Evolutionary conservation across 208 protist genomes (phyloP).

Genomic region (Trypanosoma cruzi): DNA sequence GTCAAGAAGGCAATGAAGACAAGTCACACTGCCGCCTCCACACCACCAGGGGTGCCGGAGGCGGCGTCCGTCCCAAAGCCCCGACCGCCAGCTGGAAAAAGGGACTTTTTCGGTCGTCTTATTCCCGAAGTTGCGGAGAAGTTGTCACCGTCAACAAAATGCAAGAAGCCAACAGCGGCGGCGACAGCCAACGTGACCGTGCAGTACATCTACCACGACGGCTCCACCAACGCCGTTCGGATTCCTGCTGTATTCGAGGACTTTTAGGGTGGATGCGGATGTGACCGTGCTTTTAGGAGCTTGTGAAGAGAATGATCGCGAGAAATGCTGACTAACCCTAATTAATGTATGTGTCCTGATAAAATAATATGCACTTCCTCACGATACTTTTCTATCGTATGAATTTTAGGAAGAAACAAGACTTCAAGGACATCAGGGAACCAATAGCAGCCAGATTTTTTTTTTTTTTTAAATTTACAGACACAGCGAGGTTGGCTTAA

Average conservation of each 20-base stretch:
- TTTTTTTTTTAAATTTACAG: too few species aligned
- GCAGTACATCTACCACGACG: conserved; percentile 78
- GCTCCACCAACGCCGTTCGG: conserved; percentile 82
- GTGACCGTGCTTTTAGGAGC: too few species aligned
- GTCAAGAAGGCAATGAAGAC: neutral
- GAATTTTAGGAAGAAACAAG: too few species aligned
- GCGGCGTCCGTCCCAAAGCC: neutral
- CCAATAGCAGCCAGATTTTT: too few species aligned
- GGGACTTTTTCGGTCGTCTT: conserved; percentile 79
- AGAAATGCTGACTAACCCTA: too few species aligned
- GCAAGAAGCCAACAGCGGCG: neutral
- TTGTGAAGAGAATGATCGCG: too few species aligned
- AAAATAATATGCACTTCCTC: too few species aligned
- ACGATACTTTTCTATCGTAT: too few species aligned
- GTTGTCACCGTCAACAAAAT: conserved; percentile 1
- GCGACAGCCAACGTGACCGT: conserved; percentile 16
- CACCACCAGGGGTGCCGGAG: neutral
- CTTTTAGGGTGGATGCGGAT: conserved; percentile 39
- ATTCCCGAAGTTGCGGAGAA: conserved; percentile 28
- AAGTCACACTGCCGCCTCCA: neutral
- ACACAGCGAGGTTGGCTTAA: too few species aligned
- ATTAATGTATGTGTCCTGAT: too few species aligned
- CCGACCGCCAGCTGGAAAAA: neutral
- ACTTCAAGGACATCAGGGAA: too few species aligned
- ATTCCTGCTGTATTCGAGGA: conserved; percentile 68